Evolutionary conservation across 2,329 filamentous ascomycete species (phyloP).

Genomic region (Tolypocladium paradoxum): DNA sequence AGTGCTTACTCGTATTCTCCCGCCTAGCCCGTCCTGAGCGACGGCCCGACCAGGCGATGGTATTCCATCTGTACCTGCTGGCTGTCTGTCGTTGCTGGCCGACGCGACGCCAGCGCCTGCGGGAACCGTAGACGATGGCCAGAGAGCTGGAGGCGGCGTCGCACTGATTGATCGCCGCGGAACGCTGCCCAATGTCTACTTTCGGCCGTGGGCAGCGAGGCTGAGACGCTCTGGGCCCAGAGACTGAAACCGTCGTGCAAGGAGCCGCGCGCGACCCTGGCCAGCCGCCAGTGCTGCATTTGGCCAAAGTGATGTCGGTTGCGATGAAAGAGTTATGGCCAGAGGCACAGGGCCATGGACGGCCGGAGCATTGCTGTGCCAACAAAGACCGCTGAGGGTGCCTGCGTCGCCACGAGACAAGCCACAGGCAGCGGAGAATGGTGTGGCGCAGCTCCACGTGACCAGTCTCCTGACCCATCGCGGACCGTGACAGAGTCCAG

Average conservation of each 20-base stretch:
- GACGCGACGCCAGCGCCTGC: too few species aligned
- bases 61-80: not conserved
- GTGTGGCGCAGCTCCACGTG: not conserved
- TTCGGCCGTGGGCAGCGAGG: not conserved
- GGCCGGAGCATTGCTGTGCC: not conserved
- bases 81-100: not conserved
- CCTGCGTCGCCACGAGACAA: not conserved
- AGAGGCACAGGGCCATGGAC: not conserved
- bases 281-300: not conserved
- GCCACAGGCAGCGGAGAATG: not conserved
- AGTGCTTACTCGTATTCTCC: not conserved
- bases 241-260: constrained; percentile 4
- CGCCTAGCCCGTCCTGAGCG: not conserved
- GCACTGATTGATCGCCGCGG: not conserved
- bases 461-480: not conserved
- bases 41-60: too few species aligned
- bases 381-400: not conserved
- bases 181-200: not conserved
- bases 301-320: not conserved
- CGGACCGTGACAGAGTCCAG: not conserved
- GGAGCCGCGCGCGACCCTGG: not conserved
- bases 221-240: not conserved
- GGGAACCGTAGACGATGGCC: not conserved
- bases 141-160: not conserved
- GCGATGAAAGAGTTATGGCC: not conserved